phyloP scores from a whole-genome alignment of 441 rosid species.

The Brassica hybrid region DNA sequence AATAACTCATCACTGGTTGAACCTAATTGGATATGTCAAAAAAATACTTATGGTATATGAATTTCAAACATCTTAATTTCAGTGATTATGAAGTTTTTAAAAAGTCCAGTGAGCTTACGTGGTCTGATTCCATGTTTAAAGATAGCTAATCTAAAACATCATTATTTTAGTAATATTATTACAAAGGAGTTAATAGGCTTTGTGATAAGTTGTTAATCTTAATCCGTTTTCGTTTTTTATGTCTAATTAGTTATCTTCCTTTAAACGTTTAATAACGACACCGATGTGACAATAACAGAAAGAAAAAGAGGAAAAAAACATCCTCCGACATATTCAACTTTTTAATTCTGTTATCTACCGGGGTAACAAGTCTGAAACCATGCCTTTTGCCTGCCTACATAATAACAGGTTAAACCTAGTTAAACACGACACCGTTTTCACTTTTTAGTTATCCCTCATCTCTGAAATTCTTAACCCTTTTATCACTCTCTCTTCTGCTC shows the following conservation, averaged over 20 bases:
- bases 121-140: no score
- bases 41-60: not conserved
- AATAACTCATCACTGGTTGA: not conserved
- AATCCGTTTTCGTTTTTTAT: not conserved
- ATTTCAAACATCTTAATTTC: not conserved
- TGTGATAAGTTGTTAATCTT: not conserved
- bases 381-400: slow-evolving; percentile 35
- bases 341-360: not conserved
- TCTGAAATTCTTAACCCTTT: not conserved
- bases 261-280: not conserved
- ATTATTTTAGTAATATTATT: not conserved
- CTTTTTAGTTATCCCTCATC: not conserved
- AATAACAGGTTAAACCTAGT: slow-evolving; percentile 8
- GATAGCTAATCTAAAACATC: no score
- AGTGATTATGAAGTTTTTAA: no score
- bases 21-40: no score
- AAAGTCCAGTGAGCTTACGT: no score
- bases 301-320: not conserved
- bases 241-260: not conserved
- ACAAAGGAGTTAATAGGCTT: not conserved
- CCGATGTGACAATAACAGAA: not conserved
- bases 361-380: slow-evolving; percentile 11
- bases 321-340: slow-evolving; percentile 1
- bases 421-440: not conserved
- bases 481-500: slow-evolving; percentile 1